Percentiles rank a stretch among this genome's conserved stretches.
Evolutionary conservation across 441 rosid species (phyloP).

Genomic region (Capsella rubella): DNA sequence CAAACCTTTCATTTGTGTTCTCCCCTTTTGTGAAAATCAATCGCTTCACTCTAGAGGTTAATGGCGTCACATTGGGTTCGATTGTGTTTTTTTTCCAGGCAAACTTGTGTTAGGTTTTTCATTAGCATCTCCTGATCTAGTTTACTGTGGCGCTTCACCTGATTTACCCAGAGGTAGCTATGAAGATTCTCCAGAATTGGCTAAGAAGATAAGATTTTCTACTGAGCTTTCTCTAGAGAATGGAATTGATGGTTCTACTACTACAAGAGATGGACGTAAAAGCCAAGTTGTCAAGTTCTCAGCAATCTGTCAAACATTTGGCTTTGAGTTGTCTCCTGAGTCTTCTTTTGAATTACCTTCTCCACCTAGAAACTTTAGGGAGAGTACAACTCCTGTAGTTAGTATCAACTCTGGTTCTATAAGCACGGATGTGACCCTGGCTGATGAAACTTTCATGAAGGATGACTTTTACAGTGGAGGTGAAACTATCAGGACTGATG

Average conservation of each 20-base stretch:
- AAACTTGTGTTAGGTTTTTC: slow-evolving; percentile 64
- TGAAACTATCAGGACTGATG: slow-evolving; percentile 48
- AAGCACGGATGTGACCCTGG: slow-evolving; percentile 39
- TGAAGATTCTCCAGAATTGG: slow-evolving; percentile 57
- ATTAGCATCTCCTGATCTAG: slow-evolving; percentile 74
- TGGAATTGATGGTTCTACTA: slow-evolving; percentile 60
- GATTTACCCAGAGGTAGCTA: slow-evolving; percentile 54
- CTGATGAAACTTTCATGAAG: slow-evolving; percentile 45
- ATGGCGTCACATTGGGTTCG: background rate
- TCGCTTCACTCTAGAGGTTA: background rate
- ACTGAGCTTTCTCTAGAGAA: slow-evolving; percentile 82
- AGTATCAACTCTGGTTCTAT: slow-evolving; percentile 60
- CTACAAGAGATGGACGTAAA: slow-evolving; percentile 40
- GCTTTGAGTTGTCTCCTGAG: slow-evolving; percentile 65
- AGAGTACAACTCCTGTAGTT: slow-evolving; percentile 38
- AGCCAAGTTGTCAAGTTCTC: slow-evolving; percentile 71
- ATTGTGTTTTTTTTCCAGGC: slow-evolving; percentile 50
- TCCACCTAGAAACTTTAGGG: slow-evolving; percentile 39
- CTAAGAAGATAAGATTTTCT: slow-evolving; percentile 43
- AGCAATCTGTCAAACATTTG: slow-evolving; percentile 63
- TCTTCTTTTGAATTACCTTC: slow-evolving; percentile 86
- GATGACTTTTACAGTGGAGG: slow-evolving; percentile 55
- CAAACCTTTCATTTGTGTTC: background rate
- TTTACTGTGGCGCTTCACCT: slow-evolving; percentile 72
- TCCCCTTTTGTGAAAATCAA: background rate